Conservation (phyloP, 2,329 filamentous ascomycete genomes). For the Beauveria varroae region DNA sequence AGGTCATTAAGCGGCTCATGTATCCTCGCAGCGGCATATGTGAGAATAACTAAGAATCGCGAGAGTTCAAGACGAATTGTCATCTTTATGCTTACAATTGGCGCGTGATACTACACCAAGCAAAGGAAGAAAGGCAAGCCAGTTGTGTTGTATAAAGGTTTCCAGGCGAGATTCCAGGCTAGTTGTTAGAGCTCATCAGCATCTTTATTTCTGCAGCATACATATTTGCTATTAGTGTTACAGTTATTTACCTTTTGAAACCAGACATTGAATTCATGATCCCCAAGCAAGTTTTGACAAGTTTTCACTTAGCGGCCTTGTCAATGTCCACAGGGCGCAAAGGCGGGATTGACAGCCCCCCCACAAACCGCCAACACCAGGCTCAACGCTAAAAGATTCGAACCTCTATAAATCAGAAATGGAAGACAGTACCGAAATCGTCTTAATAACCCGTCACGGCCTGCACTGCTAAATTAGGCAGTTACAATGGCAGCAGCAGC, state of each 20-base stretch:
- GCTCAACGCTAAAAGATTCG: neutral
- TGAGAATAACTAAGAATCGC: too few relatives aligned
- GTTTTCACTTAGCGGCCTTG: neutral
- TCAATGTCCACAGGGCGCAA: slow-evolving; percentile 2
- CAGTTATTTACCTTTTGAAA: neutral
- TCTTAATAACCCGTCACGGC: neutral
- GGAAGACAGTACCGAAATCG: neutral
- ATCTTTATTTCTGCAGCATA: neutral
- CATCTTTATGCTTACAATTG: neutral
- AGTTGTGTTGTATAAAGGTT: too few relatives aligned
- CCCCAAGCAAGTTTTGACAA: neutral
- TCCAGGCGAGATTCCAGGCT: neutral
- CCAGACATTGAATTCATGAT: neutral
- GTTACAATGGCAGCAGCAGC: slow-evolving; percentile 14
- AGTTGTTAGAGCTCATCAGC: neutral
- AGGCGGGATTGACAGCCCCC: slow-evolving; percentile 7
- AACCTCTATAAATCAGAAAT: neutral
- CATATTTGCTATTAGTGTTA: neutral
- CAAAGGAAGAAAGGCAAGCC: neutral
- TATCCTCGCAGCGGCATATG: too few relatives aligned
- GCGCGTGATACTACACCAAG: slow-evolving; percentile 5
- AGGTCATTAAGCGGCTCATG: too few relatives aligned
- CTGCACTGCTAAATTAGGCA: neutral
- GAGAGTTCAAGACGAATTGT: too few relatives aligned
- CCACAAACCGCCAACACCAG: neutral